phyloP scores from a whole-genome alignment of 208 protist species.

The Herpetomonas muscarum region DNA sequence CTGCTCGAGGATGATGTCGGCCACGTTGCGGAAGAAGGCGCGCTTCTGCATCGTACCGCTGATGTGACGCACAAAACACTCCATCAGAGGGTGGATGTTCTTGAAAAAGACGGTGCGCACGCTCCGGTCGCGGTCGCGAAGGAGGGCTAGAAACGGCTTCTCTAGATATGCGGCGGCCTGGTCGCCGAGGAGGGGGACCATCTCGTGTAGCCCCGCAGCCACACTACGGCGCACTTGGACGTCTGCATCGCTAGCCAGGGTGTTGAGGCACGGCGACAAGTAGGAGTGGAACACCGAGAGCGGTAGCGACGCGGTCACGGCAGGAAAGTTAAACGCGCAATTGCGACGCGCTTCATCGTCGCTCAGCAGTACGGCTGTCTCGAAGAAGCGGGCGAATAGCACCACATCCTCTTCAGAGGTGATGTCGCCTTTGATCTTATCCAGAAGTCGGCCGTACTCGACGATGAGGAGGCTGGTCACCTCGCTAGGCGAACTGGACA shows the following conservation, averaged over 20 bases:
- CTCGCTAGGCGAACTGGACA: conserved; percentile 79
- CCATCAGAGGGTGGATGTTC: conserved; percentile 56
- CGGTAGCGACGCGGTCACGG: conserved; percentile 81
- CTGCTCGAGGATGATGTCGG: conserved; percentile 39
- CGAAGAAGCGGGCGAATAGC: conserved; percentile 83
- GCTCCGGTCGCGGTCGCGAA: conserved; percentile 41
- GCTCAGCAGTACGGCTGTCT: conserved; percentile 38
- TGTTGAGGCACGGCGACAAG: conserved; percentile 51
- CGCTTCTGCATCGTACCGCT: conserved; percentile 19
- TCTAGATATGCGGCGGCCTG: conserved; percentile 57
- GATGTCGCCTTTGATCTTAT: conserved; percentile 84
- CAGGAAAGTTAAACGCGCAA: conserved; percentile 89
- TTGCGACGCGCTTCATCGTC: conserved; percentile 65
- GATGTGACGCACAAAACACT: conserved; percentile 64
- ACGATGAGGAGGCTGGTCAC: conserved; percentile 76
- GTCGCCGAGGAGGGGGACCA: conserved; percentile 67
- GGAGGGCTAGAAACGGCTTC: conserved; percentile 60
- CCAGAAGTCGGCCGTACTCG: conserved; percentile 85
- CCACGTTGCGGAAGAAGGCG: conserved; percentile 53
- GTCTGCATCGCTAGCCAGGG: conserved; percentile 52
- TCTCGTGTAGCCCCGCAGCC: conserved; percentile 82
- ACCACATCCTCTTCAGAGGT: conserved; percentile 65
- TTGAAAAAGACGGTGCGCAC: conserved; percentile 54
- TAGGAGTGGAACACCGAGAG: conserved; percentile 62
- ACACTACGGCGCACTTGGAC: conserved; percentile 56